These are phyloP conservation scores for Mortierella sp. DNA, from an alignment of 371 early-diverging fungal species.

Conservation along the genomic window DNA sequence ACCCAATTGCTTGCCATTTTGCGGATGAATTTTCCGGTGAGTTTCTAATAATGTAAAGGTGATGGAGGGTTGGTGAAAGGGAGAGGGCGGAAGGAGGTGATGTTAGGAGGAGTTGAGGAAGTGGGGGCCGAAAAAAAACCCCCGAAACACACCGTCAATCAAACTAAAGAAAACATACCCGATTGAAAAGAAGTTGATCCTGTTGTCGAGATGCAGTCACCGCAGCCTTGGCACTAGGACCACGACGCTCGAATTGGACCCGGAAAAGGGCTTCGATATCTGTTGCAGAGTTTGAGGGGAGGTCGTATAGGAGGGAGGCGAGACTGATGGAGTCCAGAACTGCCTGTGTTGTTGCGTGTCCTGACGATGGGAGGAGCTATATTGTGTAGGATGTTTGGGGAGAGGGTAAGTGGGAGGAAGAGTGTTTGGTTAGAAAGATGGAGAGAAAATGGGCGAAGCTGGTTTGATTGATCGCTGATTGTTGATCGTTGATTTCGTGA, in stretches of 20 bases:
- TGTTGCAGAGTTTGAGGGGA: conserved; percentile 37
- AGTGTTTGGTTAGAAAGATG: not conserved
- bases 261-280: conserved; percentile 47
- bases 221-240: conserved; percentile 30
- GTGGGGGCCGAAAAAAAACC: not conserved
- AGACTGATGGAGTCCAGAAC: conserved; percentile 43
- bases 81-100: not conserved
- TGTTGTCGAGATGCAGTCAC: conserved; percentile 28
- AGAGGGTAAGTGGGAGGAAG: not conserved
- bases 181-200: conserved; percentile 36
- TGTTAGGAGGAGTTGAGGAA: not conserved
- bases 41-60: conserved; percentile 12
- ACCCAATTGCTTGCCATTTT: conserved; percentile 34
- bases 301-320: conserved; percentile 37
- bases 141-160: not conserved
- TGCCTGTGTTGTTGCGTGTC: conserved; percentile 39
- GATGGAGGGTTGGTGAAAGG: too few relatives aligned
- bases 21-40: conserved; percentile 42
- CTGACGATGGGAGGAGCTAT: conserved; percentile 39
- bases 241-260: conserved; percentile 41
- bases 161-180: conserved; percentile 20
- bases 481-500: not conserved
- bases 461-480: not conserved
- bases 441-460: not conserved
- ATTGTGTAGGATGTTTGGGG: not conserved